Conservation (phyloP, 305 asterid species). For the Solanum hybrid region DNA sequence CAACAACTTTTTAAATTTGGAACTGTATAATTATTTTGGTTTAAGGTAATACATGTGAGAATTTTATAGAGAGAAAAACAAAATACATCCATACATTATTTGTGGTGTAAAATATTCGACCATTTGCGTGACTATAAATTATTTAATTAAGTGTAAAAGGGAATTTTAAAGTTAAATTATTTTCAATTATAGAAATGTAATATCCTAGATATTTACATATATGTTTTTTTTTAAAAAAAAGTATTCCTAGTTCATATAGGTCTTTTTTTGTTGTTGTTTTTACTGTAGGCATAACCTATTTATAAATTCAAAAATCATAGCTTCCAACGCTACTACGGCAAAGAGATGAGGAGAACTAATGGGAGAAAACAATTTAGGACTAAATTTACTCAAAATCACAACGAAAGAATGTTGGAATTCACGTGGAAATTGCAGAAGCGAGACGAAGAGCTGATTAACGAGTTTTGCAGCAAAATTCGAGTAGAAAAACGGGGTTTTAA, state of each 20-base stretch:
- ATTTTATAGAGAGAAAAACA: not conserved
- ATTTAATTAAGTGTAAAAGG: not conserved
- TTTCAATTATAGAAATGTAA: not conserved
- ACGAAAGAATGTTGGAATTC: not conserved
- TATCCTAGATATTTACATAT: too few relatives aligned
- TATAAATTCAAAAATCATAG: not conserved
- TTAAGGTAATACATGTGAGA: not conserved
- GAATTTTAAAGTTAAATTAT: not conserved
- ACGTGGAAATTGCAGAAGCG: not conserved
- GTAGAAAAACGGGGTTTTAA: not conserved
- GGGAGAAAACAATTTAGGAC: too few relatives aligned
- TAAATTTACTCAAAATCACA: not conserved
- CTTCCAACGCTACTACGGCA: not conserved
- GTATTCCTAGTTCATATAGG: not conserved
- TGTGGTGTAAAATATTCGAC: not conserved
- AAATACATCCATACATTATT: not conserved
- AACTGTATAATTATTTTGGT: not conserved
- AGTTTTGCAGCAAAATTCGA: too few relatives aligned
- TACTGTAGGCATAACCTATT: not conserved
- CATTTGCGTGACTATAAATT: not conserved
- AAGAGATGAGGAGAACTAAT: too few relatives aligned
- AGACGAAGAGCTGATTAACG: not conserved
- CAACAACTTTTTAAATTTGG: not conserved
- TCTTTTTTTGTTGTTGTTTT: not conserved
- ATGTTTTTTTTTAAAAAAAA: too few relatives aligned